Evolutionary conservation across 805 yeast species (phyloP), one percentile per base, ranked within the genome.

Genomic region (Candida xyloterini): DNA sequence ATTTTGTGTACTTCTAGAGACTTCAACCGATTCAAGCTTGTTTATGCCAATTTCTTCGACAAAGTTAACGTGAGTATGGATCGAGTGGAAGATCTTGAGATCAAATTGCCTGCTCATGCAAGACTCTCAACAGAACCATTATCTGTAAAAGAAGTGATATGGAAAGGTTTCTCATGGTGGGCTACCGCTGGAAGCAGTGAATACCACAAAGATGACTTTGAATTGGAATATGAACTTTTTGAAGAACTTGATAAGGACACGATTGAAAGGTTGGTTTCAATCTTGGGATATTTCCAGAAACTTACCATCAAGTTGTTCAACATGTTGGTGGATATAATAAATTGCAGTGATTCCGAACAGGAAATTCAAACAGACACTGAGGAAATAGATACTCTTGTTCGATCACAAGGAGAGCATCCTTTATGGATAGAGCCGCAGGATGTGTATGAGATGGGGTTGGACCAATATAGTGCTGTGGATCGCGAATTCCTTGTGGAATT

Each of bases 131-230:
- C 75, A 1, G 78, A 73, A 35, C 67, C 78, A 1, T 57, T 70
- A 15, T 70, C 83, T 1, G 71, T 84, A 74, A 66, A 68, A 38
- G 81, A 78, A 49, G 65, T 74, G 28, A 65, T 80, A 1, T 80
- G 85, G 84, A 68, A 74, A 38, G 89, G 89, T 1, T 73, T 84
- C 43, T 65, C 84, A 15, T 85, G 93, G 93, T 85, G 91, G 88
- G 95, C 95, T 3, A 74, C 84, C 22, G 91, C 93, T 1, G 95
- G 93, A 7, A 84, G 80, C 43, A 68, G 71, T 28, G 65, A 67
- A 11, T 59, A 57, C 16, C 55, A 15, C 63, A 44, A 65, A 32
- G 67, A 64, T 21, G 73, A 71, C 28, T 61, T 57, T 25, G 67
- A 62, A 22, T 43, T 64, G 14, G 78, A 73, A 31, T 43, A 38